Evolutionary conservation across 1,139 yeast genomes (phyloP), one percentile per base, ranked within the genome.

Genomic region (Nakaseomyces glabratus): DNA sequence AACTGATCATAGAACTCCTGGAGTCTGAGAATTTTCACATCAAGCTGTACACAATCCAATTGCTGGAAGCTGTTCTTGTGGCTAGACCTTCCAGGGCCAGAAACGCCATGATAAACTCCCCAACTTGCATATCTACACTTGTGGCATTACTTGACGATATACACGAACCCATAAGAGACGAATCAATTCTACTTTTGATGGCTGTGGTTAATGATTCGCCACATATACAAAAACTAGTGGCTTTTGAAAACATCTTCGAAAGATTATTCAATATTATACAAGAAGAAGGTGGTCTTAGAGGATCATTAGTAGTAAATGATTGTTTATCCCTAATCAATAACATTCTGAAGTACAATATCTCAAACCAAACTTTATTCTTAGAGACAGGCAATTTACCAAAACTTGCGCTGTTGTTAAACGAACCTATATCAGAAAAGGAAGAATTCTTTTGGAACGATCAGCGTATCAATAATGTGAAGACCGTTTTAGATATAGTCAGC

Each of bases 161-260:
- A 1, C 76, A 82, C 47, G 98, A 90, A 43, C 94, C 93, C n/a
- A 75, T 93, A 11, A 67, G 96, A 49, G 88, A 88, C 53, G 93
- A 90, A 57, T 77, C 93, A 1, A 78, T 88, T 32, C 60, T 90
- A 32, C 65, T 93, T n/a, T 64, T 93, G 36, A 77, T 82, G 76
- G 79, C 88, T 4, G 66, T 90, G 2, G 94, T 77, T 6, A 78
- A 80, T 46, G 82, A 82, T 41, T 85, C 86, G 49, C 74, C 78
- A 43, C 93, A 85, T 53, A 78, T 90, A 26, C 98, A 93, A 55
- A 88, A 88, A 53, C 64, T 90, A 15, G 94, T 90, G 11, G 98
- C 95, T 0, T 93, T 93, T 53, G 97, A 90, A 56, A 88, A 85
- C 45, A 81, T 94, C 0, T 88, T 90, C 53, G 96, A 85, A 45